Evolutionary conservation across 2,329 filamentous ascomycete species (phyloP), one percentile per base, ranked within the genome.

Genomic region (Knufia petricola): DNA sequence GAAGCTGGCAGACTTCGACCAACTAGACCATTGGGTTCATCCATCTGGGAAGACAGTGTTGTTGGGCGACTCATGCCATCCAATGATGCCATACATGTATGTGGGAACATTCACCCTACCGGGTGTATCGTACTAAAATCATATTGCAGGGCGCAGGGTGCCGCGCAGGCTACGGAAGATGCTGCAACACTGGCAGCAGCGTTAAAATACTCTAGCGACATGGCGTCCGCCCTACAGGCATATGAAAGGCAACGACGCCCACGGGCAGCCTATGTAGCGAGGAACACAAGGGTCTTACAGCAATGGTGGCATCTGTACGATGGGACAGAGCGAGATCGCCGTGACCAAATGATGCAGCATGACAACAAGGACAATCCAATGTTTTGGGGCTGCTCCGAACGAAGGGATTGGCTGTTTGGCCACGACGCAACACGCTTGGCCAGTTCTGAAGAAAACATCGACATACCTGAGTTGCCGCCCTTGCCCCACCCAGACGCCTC

Each of bases 201-300:
- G 2, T 47, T 57, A 4, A 19, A 46, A 7, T 37, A 53, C 17
- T 52, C 37, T 30, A 36, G 50, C 20, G 40, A 39, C 12, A 21
- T 57, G 7, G 26, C 21, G 2, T 43, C 34, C 2, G 55, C 55
- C 12, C 41, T 57, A 1, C 24, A 45, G 3, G 50, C 44, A 0
- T 84, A 82, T 53, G 76, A 84, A 59, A 41, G 32, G 19, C 53
- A 54, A 17, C 44, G 55, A 12, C 23, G 37, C 4, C 50, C 55
- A 4, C 41, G 55, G 37, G 54, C 57, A 23, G 55, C 54, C 12
- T 60, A 62, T 42, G 48, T 63, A 13, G 59, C 59, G 2, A 58
- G 55, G 13, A 63, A 62, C 45, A 63, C 61, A 3, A 47, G 59
- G 12, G 58, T 64, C 4, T 45, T 64, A 12, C 61, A 64, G 43